These are phyloP conservation scores for Neostapfia colusana DNA, from an alignment of 176 grass and related monocot species.

Conservation along the genomic window DNA sequence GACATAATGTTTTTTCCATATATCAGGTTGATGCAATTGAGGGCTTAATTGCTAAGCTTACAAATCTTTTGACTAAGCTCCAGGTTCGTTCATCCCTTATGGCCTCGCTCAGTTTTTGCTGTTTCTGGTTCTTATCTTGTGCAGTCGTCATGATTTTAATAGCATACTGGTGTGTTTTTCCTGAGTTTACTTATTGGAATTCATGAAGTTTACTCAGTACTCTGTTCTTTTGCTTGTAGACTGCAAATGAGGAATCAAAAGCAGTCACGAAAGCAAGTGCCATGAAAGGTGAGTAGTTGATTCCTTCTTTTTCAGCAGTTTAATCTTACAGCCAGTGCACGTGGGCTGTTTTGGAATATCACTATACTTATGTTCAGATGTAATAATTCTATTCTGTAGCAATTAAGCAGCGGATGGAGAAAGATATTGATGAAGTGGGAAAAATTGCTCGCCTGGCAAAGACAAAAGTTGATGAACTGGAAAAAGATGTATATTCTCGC, in stretches of 20 bases:
- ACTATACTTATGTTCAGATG: not conserved
- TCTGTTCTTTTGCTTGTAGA: conserved; percentile 47
- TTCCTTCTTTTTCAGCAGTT: not conserved
- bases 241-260: conserved; percentile 86
- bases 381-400: conserved; percentile 48
- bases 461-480: conserved; percentile 82
- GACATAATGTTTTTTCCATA: conserved; percentile 31
- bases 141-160: not conserved
- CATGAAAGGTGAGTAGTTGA: conserved; percentile 72
- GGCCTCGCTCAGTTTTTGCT: not conserved
- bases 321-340: not conserved
- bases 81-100: conserved; percentile 49
- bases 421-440: conserved; percentile 93
- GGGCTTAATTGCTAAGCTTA: conserved; percentile 67
- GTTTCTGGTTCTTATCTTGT: conserved; percentile 7
- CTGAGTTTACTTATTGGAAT: not conserved
- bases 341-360: conserved; percentile 2
- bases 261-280: conserved; percentile 84
- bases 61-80: conserved; percentile 76
- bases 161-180: not conserved
- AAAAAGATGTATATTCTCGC: conserved; percentile 76
- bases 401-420: conserved; percentile 94
- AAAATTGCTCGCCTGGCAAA: conserved; percentile 90
- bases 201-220: not conserved
- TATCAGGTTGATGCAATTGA: conserved; percentile 79